A percentile compares a stretch with the other conserved stretches of the same genome.
Evolutionary conservation across 1,284 basidiomycete species (phyloP).

Genomic region (Ceratorhiza oryzae-sativae): DNA sequence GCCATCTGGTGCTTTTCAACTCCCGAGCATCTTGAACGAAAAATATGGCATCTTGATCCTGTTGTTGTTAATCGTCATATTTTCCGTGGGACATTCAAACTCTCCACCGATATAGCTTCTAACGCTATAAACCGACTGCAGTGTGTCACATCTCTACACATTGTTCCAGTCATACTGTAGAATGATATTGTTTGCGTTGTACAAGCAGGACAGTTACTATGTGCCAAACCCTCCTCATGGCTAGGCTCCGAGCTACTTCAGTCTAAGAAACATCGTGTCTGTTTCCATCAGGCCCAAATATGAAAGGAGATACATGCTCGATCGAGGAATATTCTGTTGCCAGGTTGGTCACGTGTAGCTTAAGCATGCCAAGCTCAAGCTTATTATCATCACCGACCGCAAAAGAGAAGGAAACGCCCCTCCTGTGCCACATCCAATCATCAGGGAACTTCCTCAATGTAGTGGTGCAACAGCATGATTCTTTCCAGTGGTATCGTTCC

Average conservation of each 20-base stretch:
- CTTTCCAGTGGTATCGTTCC: neutral
- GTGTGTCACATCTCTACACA: too few relatives aligned
- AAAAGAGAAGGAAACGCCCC: constrained; percentile 8
- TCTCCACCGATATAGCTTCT: too few relatives aligned
- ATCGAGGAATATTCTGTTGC: constrained; percentile 12
- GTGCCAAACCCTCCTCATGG: constrained; percentile 1
- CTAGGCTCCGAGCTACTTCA: neutral
- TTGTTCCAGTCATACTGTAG: too few relatives aligned
- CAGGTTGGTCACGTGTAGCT: constrained; percentile 22
- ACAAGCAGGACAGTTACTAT: neutral
- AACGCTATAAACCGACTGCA: too few relatives aligned
- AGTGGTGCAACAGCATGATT: constrained; percentile 2
- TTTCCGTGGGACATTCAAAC: too few relatives aligned
- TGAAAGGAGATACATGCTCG: neutral
- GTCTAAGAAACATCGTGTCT: neutral
- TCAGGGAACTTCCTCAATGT: neutral
- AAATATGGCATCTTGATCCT: too few relatives aligned
- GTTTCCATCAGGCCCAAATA: neutral
- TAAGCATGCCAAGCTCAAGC: constrained; percentile 21
- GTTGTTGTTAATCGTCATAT: too few relatives aligned
- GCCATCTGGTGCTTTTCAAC: too few relatives aligned
- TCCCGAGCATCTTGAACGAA: too few relatives aligned
- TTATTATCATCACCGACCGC: neutral
- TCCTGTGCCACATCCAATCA: constrained; percentile 33
- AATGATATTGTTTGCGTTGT: neutral